Evolutionary conservation across 495 filamentous ascomycete genomes (phyloP), one percentile per base, ranked within the genome.

Genomic region (Parathielavia hyrcaniae): DNA sequence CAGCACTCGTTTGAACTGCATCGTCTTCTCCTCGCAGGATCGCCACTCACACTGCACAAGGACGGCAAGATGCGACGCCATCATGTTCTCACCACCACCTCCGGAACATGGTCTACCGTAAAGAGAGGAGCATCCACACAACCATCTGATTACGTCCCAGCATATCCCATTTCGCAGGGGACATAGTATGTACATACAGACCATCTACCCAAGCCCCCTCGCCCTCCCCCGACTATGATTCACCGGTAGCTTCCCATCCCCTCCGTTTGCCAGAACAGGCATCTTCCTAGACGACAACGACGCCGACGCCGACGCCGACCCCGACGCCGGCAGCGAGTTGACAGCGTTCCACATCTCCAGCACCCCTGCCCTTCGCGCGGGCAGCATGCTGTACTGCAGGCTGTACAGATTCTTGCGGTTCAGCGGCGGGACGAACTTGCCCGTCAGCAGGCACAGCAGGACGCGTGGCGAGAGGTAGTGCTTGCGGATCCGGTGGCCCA

Each of bases 301-400:
- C 1, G 65, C 41, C 13, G 61, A 64, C 17, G 65, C 55, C 5
- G 65, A 57, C 50, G 67, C 50, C 35, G 68, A 73, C 64, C 69
- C 73, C 9, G 71, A 60, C 13, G 72, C 79, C 2, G 82, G 89
- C 57, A 96, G 71, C 22, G 74, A 75, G 48, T 74, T 77, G 10
- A 79, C 59, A 50, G 85, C 80, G 32, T 81, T 72, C 95, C 95
- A 99, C 60, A 97, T 84, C 67, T 97, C 91, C 59, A 78, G 70
- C 50, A 97, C 85, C 2, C 88, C 83, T 0, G 88, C 89, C 7
- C 93, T 77, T 41, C 77, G 83, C 12, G 88, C 85, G 6, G 93
- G 93, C 34, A 99, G 77, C 95, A 97, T 97, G 74, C 88, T 93
- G 73, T 99, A 99, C 72, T 99, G 93, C 64, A 99, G 83, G 57